Conservation (phyloP, 768 basidiomycete genomes). For the Porphyrellus cyaneotinctus region DNA sequence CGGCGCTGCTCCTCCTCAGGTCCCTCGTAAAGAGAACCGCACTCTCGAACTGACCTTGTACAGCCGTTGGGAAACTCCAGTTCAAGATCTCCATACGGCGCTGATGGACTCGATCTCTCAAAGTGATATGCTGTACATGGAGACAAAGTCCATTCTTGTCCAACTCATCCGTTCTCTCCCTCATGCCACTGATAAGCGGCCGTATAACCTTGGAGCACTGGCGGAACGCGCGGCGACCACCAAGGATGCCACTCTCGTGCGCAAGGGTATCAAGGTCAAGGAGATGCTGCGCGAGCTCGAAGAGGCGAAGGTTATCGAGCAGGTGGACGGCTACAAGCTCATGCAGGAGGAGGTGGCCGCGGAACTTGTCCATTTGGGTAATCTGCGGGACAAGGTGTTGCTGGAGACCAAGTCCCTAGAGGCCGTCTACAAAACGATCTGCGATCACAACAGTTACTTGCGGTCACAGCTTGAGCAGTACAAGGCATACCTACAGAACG, state of each 20-base stretch:
- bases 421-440: slow-evolving; percentile 98
- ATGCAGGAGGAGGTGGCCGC: slow-evolving; percentile 98
- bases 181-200: slow-evolving; percentile 73
- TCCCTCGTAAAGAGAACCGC: slow-evolving; percentile 96
- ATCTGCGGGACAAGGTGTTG: slow-evolving; percentile 92
- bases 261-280: slow-evolving; percentile 98
- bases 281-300: slow-evolving; percentile 97
- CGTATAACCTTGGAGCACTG: slow-evolving; percentile 82
- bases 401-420: slow-evolving; percentile 90
- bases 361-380: slow-evolving; percentile 94
- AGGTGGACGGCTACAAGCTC: slow-evolving; percentile 78
- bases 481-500: slow-evolving; percentile 98
- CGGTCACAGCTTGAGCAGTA: slow-evolving; percentile 97
- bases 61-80: slow-evolving; percentile 98
- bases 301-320: slow-evolving; percentile 82
- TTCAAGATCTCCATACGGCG: slow-evolving; percentile 94
- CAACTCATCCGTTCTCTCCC: slow-evolving; percentile 96
- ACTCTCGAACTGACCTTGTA: slow-evolving; percentile 89
- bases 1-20: slow-evolving; percentile 88
- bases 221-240: slow-evolving; percentile 96
- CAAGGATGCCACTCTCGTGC: slow-evolving; percentile 92
- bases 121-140: slow-evolving; percentile 99
- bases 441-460: slow-evolving; percentile 98
- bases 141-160: slow-evolving; percentile 98
- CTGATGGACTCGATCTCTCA: slow-evolving; percentile 97